Percentiles rank a stretch among this genome's conserved stretches.
Evolutionary conservation across 495 filamentous ascomycete species (phyloP).

Genomic region (Evansstolkia leycettana): DNA sequence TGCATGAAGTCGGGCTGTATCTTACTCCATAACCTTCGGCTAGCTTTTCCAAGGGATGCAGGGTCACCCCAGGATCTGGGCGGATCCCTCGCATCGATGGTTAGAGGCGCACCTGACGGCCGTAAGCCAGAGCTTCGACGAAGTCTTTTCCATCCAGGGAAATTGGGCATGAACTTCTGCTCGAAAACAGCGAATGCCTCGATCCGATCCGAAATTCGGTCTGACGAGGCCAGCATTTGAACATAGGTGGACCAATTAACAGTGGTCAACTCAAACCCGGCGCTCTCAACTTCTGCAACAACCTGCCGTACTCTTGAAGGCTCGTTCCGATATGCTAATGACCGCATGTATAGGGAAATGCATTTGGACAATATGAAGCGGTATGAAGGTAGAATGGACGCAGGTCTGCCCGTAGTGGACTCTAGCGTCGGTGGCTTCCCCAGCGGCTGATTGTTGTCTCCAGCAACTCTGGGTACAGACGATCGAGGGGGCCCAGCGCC

Average conservation of each 20-base stretch:
- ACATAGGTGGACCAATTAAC: constrained; percentile 41
- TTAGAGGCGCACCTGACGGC: constrained; percentile 15
- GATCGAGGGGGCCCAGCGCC: constrained; percentile 3
- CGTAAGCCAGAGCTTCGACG: constrained; percentile 18
- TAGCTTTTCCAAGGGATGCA: constrained; percentile 17
- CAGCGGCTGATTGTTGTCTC: neutral
- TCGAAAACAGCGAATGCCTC: constrained; percentile 61
- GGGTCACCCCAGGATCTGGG: constrained; percentile 7
- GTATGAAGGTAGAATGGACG: constrained; percentile 34
- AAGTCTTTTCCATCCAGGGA: constrained; percentile 53
- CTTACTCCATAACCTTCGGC: constrained; percentile 21
- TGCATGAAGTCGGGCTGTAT: constrained; percentile 28
- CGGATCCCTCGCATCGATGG: constrained; percentile 14
- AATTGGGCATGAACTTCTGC: constrained; percentile 57
- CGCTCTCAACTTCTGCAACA: constrained; percentile 36
- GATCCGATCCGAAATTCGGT: constrained; percentile 15
- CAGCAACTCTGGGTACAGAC: neutral
- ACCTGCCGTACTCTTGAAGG: constrained; percentile 31
- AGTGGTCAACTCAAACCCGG: constrained; percentile 55
- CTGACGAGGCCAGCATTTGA: constrained; percentile 34
- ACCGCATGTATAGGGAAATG: constrained; percentile 47
- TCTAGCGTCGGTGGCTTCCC: neutral
- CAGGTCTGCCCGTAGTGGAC: neutral
- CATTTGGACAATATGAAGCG: constrained; percentile 46
- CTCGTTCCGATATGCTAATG: constrained; percentile 36